A percentile compares a stretch with the other conserved stretches of the same genome.
Evolutionary conservation across 2,329 filamentous ascomycete genomes (phyloP).

Genomic region (Ophiostoma angusticollis): DNA sequence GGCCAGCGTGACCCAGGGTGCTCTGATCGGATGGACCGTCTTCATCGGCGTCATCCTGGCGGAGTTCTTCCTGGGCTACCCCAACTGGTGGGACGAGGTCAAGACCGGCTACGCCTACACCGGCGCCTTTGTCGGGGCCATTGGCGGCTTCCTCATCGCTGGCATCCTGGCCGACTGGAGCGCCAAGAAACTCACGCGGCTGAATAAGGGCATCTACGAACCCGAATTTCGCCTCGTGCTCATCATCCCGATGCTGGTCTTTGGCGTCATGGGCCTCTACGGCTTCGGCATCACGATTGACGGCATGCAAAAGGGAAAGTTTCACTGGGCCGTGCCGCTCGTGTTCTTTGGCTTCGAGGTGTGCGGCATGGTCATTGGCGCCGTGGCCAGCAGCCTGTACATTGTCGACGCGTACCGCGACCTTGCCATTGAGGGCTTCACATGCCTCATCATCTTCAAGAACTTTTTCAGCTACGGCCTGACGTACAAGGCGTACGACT

Average conservation of each 20-base stretch:
- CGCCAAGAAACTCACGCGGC: conserved; percentile 55
- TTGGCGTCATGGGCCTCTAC: conserved; percentile 67
- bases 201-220: conserved; percentile 74
- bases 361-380: conserved; percentile 82
- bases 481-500: conserved; percentile 74
- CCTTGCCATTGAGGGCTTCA: conserved; percentile 77
- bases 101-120: conserved; percentile 79
- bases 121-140: conserved; percentile 70
- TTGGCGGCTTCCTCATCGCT: conserved; percentile 64
- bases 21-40: conserved; percentile 90
- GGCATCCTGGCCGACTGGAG: conserved; percentile 62
- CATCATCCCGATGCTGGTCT: conserved; percentile 67
- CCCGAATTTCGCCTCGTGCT: conserved; percentile 81
- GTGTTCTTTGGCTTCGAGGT: conserved; percentile 78
- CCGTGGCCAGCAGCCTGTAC: conserved; percentile 74
- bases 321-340: conserved; percentile 61
- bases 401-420: conserved; percentile 87
- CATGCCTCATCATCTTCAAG: conserved; percentile 83
- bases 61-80: conserved; percentile 69
- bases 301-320: conserved; percentile 40
- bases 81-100: conserved; percentile 70
- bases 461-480: conserved; percentile 83
- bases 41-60: conserved; percentile 77
- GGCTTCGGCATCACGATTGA: conserved; percentile 68
- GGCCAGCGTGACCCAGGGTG: conserved; percentile 67